A percentile compares a stretch with the other conserved stretches of the same genome.
phyloP scores from a whole-genome alignment of 2,329 filamentous ascomycete genomes.

The Epichloe amarillans region DNA sequence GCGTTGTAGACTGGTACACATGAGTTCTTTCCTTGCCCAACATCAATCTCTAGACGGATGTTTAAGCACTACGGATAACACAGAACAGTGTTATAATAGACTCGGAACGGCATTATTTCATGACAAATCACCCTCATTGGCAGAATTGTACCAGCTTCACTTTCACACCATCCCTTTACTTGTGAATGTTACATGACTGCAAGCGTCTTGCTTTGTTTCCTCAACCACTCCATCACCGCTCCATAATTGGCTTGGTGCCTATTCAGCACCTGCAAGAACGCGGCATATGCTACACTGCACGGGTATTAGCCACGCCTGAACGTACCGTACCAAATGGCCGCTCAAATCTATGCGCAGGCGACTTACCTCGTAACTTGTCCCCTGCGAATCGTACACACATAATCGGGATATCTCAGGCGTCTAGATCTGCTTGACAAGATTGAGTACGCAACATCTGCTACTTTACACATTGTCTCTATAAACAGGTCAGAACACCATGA shows the following conservation, averaged over 20 bases:
- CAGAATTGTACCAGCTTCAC: background rate
- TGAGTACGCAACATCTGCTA: conserved; percentile 50
- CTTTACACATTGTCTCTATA: conserved; percentile 48
- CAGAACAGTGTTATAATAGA: background rate
- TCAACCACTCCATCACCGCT: conserved; percentile 56
- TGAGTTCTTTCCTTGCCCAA: background rate
- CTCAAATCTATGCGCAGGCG: background rate
- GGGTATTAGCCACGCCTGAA: too few species aligned
- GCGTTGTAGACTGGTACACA: conserved; percentile 13
- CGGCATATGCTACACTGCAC: conserved; percentile 50
- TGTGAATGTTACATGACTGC: background rate
- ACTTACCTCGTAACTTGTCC: conserved; percentile 48
- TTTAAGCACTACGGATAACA: background rate
- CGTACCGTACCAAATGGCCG: conserved; percentile 3
- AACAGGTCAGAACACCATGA: background rate
- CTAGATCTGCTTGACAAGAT: conserved; percentile 46
- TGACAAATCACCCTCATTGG: background rate
- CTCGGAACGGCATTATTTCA: background rate
- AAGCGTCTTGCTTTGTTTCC: conserved; percentile 24
- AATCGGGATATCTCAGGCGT: conserved; percentile 32
- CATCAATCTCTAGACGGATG: background rate
- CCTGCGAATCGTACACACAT: conserved; percentile 46
- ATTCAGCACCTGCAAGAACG: conserved; percentile 55
- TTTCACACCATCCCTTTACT: background rate
- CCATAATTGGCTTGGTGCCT: conserved; percentile 59